Evolutionary conservation across 352 stramenopile genomes (phyloP).

Genomic region (Phytopythium aichiense): DNA sequence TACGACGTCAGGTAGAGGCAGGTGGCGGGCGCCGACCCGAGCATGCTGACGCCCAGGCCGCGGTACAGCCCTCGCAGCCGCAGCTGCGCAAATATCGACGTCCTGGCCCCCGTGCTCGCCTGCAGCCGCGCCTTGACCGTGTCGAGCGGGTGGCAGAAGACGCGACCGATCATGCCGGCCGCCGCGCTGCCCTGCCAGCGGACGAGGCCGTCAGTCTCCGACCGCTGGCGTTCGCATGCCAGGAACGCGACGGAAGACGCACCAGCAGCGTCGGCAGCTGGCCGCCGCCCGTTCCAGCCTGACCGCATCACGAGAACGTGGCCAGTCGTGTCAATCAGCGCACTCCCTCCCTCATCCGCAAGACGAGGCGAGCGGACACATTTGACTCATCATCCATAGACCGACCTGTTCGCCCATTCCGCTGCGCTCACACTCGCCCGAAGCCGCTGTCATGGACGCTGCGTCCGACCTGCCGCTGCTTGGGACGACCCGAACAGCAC

Average conservation of each 20-base stretch:
- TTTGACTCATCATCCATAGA: background rate
- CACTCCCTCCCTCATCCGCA: too few species aligned
- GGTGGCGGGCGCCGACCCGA: constrained; percentile 93
- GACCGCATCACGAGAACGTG: too few species aligned
- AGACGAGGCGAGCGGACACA: background rate
- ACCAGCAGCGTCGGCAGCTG: constrained; percentile 66
- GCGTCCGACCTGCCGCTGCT: background rate
- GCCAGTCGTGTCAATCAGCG: background rate
- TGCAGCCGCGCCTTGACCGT: constrained; percentile 89
- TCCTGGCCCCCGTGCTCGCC: constrained; percentile 5
- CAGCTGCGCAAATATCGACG: constrained; percentile 4
- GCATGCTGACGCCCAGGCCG: constrained; percentile 92
- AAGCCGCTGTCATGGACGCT: background rate
- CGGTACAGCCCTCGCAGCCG: constrained; percentile 90
- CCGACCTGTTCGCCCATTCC: background rate
- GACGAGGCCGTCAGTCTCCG: background rate
- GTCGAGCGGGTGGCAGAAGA: constrained; percentile 92
- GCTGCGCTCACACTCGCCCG: background rate
- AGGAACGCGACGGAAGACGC: background rate
- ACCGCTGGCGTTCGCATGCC: too few species aligned
- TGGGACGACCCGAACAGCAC: too few species aligned
- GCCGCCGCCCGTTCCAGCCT: background rate
- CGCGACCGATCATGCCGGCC: constrained; percentile 73
- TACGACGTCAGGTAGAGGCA: constrained; percentile 97
- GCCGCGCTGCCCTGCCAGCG: constrained; percentile 61